Conservation (phyloP, 768 basidiomycete genomes). For the Lentinula aciculospora region DNA sequence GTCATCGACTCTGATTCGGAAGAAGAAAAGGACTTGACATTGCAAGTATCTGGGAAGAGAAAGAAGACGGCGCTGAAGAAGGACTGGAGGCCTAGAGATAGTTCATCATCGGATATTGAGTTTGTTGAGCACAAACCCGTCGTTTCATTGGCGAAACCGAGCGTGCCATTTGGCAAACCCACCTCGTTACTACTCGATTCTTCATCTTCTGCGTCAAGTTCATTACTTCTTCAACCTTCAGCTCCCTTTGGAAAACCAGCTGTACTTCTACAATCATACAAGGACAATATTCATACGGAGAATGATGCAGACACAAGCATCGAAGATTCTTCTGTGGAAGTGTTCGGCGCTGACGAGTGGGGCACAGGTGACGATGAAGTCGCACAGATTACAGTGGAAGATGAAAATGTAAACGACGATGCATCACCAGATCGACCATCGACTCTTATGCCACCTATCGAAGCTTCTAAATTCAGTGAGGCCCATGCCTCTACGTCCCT, state of each 20-base stretch:
- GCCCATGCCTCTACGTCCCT: slow-evolving; percentile 7
- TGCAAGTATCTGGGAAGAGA: not conserved
- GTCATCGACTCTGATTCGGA: slow-evolving; percentile 64
- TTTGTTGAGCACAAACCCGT: slow-evolving; percentile 21
- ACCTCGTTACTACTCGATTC: not conserved
- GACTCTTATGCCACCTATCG: not conserved
- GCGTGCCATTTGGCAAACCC: slow-evolving; percentile 5
- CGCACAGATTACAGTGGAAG: slow-evolving; percentile 18
- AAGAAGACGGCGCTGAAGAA: not conserved
- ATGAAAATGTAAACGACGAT: slow-evolving; percentile 25
- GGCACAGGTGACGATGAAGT: slow-evolving; percentile 70
- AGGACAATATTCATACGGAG: not conserved
- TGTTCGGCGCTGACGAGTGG: slow-evolving; percentile 47
- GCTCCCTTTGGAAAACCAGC: slow-evolving; percentile 7
- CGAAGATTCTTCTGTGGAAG: not conserved
- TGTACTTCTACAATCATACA: slow-evolving; percentile 1
- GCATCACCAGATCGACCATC: slow-evolving; percentile 22
- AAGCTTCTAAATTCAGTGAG: not conserved
- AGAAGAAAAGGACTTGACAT: slow-evolving; percentile 9
- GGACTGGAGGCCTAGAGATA: slow-evolving; percentile 13
- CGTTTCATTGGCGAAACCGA: slow-evolving; percentile 1
- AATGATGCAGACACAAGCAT: not conserved
- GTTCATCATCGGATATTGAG: slow-evolving; percentile 28
- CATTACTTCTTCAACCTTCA: not conserved
- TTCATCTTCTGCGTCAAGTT: not conserved